Conservation (phyloP, 1,284 basidiomycete genomes). For the Apiotrichum veenhuisii region DNA sequence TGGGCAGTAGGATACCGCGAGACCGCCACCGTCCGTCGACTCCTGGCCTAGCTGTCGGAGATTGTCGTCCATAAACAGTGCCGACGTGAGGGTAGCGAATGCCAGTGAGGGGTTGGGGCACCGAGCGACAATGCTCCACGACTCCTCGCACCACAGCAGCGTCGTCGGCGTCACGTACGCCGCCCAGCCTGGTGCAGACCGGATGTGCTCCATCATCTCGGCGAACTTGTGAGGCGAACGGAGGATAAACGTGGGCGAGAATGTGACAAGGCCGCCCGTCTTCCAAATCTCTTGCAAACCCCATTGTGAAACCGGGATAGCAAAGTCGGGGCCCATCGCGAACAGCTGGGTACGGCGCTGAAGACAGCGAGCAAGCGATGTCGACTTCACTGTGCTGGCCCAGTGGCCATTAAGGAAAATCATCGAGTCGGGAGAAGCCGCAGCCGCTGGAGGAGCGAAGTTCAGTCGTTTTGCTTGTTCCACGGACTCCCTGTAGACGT, state of each 20-base stretch:
- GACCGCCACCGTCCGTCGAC: constrained; percentile 16
- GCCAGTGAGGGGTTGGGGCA: constrained; percentile 27
- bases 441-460: not conserved
- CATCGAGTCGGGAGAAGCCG: constrained; percentile 4
- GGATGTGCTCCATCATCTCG: constrained; percentile 27
- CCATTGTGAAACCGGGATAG: constrained; percentile 20
- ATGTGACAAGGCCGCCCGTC: constrained; percentile 34
- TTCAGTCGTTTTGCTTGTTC: not conserved
- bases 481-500: not conserved
- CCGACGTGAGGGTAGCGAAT: constrained; percentile 19
- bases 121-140: constrained; percentile 19
- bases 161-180: constrained; percentile 35
- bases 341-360: constrained; percentile 15
- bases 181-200: constrained; percentile 25
- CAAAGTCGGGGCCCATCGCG: constrained; percentile 23
- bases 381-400: constrained; percentile 3
- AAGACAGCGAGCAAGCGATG: constrained; percentile 5
- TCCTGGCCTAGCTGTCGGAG: constrained; percentile 12
- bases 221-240: constrained; percentile 22
- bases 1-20: constrained; percentile 28
- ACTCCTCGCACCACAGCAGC: constrained; percentile 26
- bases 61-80: constrained; percentile 28
- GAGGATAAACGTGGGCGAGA: constrained; percentile 36
- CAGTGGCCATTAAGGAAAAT: constrained; percentile 19
- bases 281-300: constrained; percentile 22